Conservation (phyloP, 257 asterid species). For the Solanum megistacrolobum region DNA sequence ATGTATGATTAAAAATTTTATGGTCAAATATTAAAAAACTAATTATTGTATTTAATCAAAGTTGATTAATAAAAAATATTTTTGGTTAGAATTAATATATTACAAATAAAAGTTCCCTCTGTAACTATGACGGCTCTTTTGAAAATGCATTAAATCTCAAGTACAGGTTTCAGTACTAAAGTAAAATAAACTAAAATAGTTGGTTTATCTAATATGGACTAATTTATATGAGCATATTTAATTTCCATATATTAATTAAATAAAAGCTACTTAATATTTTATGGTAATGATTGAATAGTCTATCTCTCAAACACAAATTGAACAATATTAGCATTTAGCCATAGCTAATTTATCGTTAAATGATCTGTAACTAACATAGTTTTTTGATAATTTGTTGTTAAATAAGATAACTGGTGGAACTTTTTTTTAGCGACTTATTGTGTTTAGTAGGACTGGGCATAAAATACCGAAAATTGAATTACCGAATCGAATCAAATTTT, state of each 20-base stretch:
- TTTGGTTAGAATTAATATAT: neutral
- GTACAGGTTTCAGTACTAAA: neutral
- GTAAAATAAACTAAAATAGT: neutral
- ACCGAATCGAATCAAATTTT: too few relatives aligned
- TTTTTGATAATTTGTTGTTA: neutral
- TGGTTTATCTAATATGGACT: neutral
- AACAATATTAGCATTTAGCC: neutral
- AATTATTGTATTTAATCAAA: neutral
- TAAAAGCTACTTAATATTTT: neutral
- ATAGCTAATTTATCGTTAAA: neutral
- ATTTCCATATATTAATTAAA: neutral
- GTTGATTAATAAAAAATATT: neutral
- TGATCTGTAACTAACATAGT: neutral
- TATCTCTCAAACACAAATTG: neutral
- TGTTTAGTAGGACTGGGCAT: too few relatives aligned
- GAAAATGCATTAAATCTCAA: neutral
- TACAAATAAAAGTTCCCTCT: neutral
- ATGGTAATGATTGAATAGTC: neutral
- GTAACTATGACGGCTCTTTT: neutral
- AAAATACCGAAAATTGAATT: too few relatives aligned
- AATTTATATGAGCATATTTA: neutral
- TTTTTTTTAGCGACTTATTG: too few relatives aligned
- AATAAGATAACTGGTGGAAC: neutral
- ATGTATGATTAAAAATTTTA: neutral
- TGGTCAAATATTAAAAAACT: neutral